Evolutionary conservation across 371 early-diverging fungal genomes (phyloP), one percentile per base, ranked within the genome.

Genomic region (Synchytrium microbalum): DNA sequence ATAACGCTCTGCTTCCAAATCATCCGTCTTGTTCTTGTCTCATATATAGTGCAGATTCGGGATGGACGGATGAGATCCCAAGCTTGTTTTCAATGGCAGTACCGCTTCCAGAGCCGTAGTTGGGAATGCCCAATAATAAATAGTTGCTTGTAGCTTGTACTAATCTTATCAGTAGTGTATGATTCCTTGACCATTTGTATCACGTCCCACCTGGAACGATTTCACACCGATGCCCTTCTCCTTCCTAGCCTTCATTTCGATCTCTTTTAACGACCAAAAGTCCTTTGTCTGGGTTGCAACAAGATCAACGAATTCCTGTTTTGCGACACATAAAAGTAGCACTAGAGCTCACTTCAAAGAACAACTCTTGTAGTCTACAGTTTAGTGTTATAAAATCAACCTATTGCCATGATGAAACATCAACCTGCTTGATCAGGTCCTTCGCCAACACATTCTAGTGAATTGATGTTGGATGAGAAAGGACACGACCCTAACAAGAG

Each of bases 61-160:
- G n/a, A n/a, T n/a, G n/a, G n/a, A n/a, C n/a, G n/a, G n/a, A n/a
- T n/a, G n/a, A n/a, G n/a, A n/a, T n/a, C n/a, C n/a, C n/a, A n/a
- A n/a, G n/a, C n/a, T n/a, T n/a, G n/a, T n/a, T n/a, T n/a, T n/a
- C n/a, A n/a, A n/a, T n/a, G n/a, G n/a, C n/a, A n/a, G 66, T 73
- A 85, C 90, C 26, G 77, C 69, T 64, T 86, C 79, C 3, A 79
- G 73, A 0, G 86, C 83, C 32, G 88, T 78, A 64, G 91, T 88
- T 0, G 92, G 91, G 68, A 92, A 96, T 3, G 89, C 82, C 97
- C 97, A 98, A 69, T 79, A 97, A 68, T 89, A 93, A 65, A 90
- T 96, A 14, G n/a, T n/a, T n/a, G n/a, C n/a, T n/a, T n/a, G n/a
- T n/a, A n/a, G n/a, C 90, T 88, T 14, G 87, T 85, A 8, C 95